These are phyloP conservation scores for Penicillium sp. DNA, from an alignment of 2,329 filamentous ascomycete genomes.

Conservation along the genomic window DNA sequence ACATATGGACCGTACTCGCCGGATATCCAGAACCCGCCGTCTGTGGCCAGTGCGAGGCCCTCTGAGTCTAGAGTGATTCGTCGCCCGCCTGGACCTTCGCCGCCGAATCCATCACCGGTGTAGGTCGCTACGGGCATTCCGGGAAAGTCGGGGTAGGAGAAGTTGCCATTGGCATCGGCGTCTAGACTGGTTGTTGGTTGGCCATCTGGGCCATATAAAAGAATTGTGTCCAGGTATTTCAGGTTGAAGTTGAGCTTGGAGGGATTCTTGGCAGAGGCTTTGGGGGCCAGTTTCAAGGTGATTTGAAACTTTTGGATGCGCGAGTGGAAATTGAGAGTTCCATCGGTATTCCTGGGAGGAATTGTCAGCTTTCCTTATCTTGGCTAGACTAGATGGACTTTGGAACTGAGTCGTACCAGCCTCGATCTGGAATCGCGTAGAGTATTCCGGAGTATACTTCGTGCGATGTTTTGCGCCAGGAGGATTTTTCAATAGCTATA, in stretches of 20 bases:
- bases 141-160: constrained; percentile 60
- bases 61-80: constrained; percentile 65
- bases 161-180: constrained; percentile 54
- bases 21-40: constrained; percentile 66
- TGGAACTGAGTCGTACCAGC: constrained; percentile 51
- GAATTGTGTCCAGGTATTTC: constrained; percentile 63
- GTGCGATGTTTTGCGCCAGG: constrained; percentile 57
- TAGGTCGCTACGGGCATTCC: constrained; percentile 64
- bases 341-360: constrained; percentile 64
- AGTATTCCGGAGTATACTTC: constrained; percentile 61
- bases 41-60: constrained; percentile 60
- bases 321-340: constrained; percentile 66
- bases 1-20: constrained; percentile 72
- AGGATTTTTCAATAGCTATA: constrained; percentile 60
- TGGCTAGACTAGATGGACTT: too few relatives aligned
- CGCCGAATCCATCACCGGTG: constrained; percentile 67
- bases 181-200: constrained; percentile 65
- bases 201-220: constrained; percentile 63
- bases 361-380: not conserved
- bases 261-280: constrained; percentile 54
- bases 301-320: constrained; percentile 68
- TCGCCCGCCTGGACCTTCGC: constrained; percentile 57
- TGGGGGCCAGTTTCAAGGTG: constrained; percentile 54
- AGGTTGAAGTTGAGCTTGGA: constrained; percentile 62
- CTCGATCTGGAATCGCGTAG: constrained; percentile 65